phyloP scores from a whole-genome alignment of 768 basidiomycete species.

The Pleurotus pulmonarius region DNA sequence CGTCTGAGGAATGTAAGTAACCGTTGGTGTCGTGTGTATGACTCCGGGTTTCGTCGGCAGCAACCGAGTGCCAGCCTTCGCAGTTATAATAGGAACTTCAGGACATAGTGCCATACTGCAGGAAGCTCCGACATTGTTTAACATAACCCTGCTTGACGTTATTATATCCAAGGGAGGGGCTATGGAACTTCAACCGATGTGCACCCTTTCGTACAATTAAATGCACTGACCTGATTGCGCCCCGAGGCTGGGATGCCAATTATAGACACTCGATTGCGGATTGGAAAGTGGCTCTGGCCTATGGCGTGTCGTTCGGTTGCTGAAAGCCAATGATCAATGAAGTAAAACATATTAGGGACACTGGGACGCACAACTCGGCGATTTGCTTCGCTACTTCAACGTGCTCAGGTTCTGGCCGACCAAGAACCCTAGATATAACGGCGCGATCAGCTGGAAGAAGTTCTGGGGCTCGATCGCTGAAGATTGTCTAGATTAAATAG shows the following conservation, averaged over 20 bases:
- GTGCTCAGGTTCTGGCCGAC: conserved; percentile 39
- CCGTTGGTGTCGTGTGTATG: conserved; percentile 4
- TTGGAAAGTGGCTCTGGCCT: conserved; percentile 1
- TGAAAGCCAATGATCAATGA: conserved; percentile 16
- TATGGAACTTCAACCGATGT: too few species aligned
- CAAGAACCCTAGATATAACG: conserved; percentile 53
- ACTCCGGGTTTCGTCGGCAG: neutral
- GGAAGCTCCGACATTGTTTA: neutral
- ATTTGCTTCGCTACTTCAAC: conserved; percentile 36
- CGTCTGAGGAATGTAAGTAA: neutral
- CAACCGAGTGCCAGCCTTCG: neutral
- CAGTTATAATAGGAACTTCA: neutral
- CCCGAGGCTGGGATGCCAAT: conserved; percentile 1
- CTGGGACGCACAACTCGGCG: conserved; percentile 44
- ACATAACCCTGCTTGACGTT: neutral
- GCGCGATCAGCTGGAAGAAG: conserved; percentile 39
- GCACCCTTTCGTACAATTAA: too few species aligned
- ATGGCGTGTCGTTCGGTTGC: conserved; percentile 23
- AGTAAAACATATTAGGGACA: neutral
- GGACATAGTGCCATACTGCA: too few species aligned
- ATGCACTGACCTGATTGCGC: too few species aligned
- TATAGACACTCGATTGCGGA: neutral
- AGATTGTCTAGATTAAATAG: conserved; percentile 28
- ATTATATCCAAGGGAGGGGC: neutral
- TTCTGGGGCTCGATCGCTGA: conserved; percentile 38